phyloP scores from a whole-genome alignment of 1,284 basidiomycete genomes.

The Takashimella tepidaria region DNA sequence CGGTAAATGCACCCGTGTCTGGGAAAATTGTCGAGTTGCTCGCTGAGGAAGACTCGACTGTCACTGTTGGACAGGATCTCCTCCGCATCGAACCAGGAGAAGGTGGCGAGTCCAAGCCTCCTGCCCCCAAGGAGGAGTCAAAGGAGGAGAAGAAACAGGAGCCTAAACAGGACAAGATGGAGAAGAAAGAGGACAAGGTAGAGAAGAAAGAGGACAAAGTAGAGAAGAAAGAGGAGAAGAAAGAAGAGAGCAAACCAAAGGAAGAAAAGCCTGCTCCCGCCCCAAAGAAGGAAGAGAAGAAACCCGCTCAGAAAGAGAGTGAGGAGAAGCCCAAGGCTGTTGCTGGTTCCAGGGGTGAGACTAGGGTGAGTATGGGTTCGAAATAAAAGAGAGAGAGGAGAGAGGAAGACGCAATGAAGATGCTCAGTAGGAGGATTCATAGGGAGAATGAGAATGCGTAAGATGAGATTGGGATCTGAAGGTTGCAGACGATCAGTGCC shows the following conservation, averaged over 20 bases:
- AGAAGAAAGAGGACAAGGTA: slow-evolving; percentile 46
- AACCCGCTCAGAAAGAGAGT: slow-evolving; percentile 36
- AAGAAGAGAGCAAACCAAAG: slow-evolving; percentile 50
- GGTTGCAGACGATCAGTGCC: too few species aligned
- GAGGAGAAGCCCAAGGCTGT: slow-evolving; percentile 18
- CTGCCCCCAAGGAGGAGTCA: slow-evolving; percentile 29
- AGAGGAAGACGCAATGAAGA: slow-evolving; percentile 9
- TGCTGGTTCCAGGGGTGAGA: slow-evolving; percentile 62
- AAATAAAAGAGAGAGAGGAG: too few species aligned
- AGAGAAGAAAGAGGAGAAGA: slow-evolving; percentile 49
- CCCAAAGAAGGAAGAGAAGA: slow-evolving; percentile 41
- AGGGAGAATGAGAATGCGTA: too few species aligned
- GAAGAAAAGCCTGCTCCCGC: slow-evolving; percentile 40
- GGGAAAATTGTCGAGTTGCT: slow-evolving; percentile 85
- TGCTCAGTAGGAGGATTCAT: too few species aligned
- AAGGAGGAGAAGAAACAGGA: slow-evolving; percentile 47
- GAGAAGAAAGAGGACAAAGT: slow-evolving; percentile 50
- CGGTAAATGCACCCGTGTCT: slow-evolving; percentile 86
- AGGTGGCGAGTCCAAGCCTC: slow-evolving; percentile 46
- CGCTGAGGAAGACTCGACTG: slow-evolving; percentile 88
- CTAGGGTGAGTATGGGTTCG: slow-evolving; percentile 56
- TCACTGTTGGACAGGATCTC: slow-evolving; percentile 90
- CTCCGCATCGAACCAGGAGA: slow-evolving; percentile 86
- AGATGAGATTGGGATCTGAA: too few species aligned
- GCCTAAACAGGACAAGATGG: slow-evolving; percentile 48